phyloP scores from a whole-genome alignment of 371 early-diverging fungal species.

The Haplosporangium sp. region DNA sequence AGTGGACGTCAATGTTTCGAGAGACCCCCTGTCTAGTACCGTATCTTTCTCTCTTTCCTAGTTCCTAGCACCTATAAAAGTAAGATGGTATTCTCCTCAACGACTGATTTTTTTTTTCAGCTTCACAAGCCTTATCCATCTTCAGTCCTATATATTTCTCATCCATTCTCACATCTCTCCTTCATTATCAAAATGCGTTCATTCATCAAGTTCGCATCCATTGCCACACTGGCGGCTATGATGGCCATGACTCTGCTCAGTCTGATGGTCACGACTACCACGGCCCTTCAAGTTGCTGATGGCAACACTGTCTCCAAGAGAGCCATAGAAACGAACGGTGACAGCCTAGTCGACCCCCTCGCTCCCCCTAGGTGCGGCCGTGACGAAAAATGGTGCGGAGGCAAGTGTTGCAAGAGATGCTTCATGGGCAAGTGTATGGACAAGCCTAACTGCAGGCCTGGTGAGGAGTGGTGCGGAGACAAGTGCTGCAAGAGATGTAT shows the following conservation, averaged over 20 bases:
- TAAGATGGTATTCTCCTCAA: too few species aligned
- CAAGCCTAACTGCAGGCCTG: neutral
- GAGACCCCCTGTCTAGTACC: too few species aligned
- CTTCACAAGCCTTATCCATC: too few species aligned
- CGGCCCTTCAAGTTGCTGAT: neutral
- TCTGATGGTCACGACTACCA: neutral
- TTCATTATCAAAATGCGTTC: neutral
- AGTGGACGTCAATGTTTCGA: too few species aligned
- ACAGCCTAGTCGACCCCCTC: neutral
- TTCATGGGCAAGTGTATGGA: neutral
- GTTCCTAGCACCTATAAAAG: too few species aligned
- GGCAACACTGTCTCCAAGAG: neutral
- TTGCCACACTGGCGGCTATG: neutral
- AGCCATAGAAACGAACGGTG: neutral
- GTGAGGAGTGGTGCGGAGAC: neutral
- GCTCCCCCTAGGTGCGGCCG: neutral
- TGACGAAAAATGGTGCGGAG: neutral
- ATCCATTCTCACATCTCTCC: neutral
- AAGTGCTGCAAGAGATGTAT: constrained; percentile 1
- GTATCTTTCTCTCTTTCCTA: too few species aligned
- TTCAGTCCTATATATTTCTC: too few species aligned
- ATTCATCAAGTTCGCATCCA: neutral
- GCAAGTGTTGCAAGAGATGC: constrained; percentile 2
- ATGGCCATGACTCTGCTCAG: neutral
- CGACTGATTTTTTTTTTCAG: too few species aligned